Evolutionary conservation across 1,284 basidiomycete genomes (phyloP), one percentile per base, ranked within the genome.

Genomic region (Boletus sp.): DNA sequence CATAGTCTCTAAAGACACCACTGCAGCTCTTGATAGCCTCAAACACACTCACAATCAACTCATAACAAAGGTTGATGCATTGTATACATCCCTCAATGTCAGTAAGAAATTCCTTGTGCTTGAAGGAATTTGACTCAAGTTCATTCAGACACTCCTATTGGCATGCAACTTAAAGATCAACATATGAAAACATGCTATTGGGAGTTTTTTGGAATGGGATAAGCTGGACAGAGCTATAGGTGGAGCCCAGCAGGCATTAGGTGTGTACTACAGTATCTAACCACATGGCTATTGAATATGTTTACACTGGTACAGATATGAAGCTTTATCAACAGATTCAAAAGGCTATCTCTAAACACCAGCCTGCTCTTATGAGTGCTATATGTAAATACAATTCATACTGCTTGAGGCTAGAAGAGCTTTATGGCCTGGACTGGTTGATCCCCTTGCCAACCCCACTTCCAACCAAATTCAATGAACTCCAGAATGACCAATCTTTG

Each of bases 151-250:
- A 0, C 67, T 81, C 0, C 46, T 80, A 0, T 56, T 79, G 52
- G 73, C 74, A 0, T 62, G 68, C 0, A 74, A 79, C 25, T 64
- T 79, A 16, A 80, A 80, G 59, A 76, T 77, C 19, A 77, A 76
- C 52, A 77, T 80, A 25, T 61, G 69, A 0, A 78, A 76, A 48
- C 56, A 68, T 2, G 76, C 73, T 0, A 73, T 78, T 11, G 71
- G 68, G 0, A 75, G 72, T 19, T 80, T 80, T 49, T 75, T 76
- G 13, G 75, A 80, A 48, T 79, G 75, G 74, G 76, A 80, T 30
- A 69, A 66, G 7, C 64, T 80, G 0, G 73, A 78, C 52, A 68
- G 67, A 28, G 76, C 76, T 13, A n/a, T 56, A 1, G 73, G 72
- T 9, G 71, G 74, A 0, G 72, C 47, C 6, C 47, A 56, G 77